Base-by-base conservation (phyloP, 2,329 filamentous ascomycete species). In the Arthrinium puccinioides region DNA sequence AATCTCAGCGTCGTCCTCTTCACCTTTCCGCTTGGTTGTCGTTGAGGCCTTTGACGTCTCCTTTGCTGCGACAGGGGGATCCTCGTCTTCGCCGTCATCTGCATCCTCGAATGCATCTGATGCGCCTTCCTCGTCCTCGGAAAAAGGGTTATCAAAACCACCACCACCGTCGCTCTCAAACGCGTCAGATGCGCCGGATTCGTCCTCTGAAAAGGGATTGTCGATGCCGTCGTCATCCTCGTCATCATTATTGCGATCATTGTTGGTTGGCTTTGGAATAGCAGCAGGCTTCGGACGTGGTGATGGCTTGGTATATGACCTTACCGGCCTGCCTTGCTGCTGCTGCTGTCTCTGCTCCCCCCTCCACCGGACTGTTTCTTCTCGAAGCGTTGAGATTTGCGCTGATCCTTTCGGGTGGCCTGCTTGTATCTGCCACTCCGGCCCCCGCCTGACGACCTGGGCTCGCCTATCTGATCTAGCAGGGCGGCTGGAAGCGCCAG, bases 1-100 rank as follows among this genome's bases (percentile, higher is more conserved):
- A 48, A 98, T 97, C 49, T 95, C 87, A 3, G 80, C 85, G 52
- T 97, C 88, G 41, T 98, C 90, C 43, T 86, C 70, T 1, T 76
- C 80, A 5, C 96, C 65, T 48, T 75, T 78, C 4, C 81, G 73
- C 52, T 72, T 76, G n/a, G 79, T 55, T 13, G 42, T 24, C 10
- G 46, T 43, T 6, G 42, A 26, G n/a, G 40, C 25, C 9, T 47
- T 44, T 9, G 42, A 24, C 13, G 40, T n/a, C 32, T 34, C 21
- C 39, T 32, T 27, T 28, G 20, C n/a, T 18, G 6, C 28, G 23
- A n/a, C 26, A 14, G 9, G 20, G 19, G 10, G 18, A 6, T 50
- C 44, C 9, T 43, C 39, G 3, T 39, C 48, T 3, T 29, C 32
- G 4, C 48, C 46, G 4, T 43, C 39, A 4, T 37, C 47, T 3